Base-by-base conservation (phyloP, 2,329 filamentous ascomycete genomes). In the Malbranchea cinnamomea region DNA sequence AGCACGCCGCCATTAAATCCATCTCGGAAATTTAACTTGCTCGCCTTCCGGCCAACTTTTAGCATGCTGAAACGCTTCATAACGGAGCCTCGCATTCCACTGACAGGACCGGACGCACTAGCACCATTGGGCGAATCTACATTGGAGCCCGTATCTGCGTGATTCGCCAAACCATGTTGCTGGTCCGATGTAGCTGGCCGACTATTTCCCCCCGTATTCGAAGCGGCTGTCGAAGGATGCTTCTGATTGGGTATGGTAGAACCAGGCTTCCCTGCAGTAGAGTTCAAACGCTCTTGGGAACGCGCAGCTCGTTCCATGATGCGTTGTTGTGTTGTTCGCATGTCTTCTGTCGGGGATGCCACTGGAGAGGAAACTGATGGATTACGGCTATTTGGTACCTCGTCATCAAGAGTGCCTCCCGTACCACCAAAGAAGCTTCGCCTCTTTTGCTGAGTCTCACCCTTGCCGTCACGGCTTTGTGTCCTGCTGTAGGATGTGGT, bases 11-110 rank as follows among this genome's bases (percentile, higher is more conserved):
- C 45, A n/a, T 22, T 27, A 19, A n/a, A 10, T 4, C 26, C 32
- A 7, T 50, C 45, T 36, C 48, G 44, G 20, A 56, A 62, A 48
- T 59, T 66, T 35, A 46, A 58, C 50, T 71, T 75, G 47, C 67
- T 72, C 26, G 60, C 60, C 57, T 79, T 82, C 50, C 74, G 76
- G 17, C 78, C 75, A 29, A 84, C 64, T 50, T 78, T 80, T 46
- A 91, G 62, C 44, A 84, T 62, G 50, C 80, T 89, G 41, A 91
- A 63, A 46, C 83, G 61, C 59, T 83, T 87, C 56, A 76, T 73
- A 41, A 91, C 69, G 34, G 74, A 78, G 20, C 68, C 70, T 30
- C 68, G 68, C 45, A 52, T 47, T 14, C 47, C 50, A 21, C 42
- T 36, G 13, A 39, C 35, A 27, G 30, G 39, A 22, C 23, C 23